phyloP scores from a whole-genome alignment of 2,329 filamentous ascomycete species.

The Fusarium duplospermum region DNA sequence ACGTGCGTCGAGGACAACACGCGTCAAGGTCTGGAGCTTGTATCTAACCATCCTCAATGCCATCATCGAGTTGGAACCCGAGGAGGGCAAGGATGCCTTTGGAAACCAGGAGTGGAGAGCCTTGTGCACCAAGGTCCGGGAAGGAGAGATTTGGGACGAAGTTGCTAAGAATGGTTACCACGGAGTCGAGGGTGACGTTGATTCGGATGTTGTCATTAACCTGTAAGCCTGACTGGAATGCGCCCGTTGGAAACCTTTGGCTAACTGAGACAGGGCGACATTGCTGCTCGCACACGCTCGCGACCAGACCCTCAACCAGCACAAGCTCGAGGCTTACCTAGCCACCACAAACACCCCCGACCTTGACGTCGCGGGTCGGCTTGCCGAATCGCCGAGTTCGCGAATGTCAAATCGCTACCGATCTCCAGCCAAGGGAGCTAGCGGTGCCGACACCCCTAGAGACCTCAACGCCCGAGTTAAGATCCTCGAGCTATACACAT shows the following conservation, averaged over 20 bases:
- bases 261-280: conserved; percentile 73
- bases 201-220: conserved; percentile 93
- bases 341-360: conserved; percentile 79
- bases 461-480: conserved; percentile 88
- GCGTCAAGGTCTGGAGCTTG: conserved; percentile 97
- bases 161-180: conserved; percentile 89
- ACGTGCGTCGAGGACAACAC: conserved; percentile 80
- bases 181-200: conserved; percentile 88
- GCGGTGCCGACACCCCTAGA: conserved; percentile 83
- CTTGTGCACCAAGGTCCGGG: conserved; percentile 84
- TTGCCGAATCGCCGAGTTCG: conserved; percentile 60
- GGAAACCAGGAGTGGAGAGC: conserved; percentile 87
- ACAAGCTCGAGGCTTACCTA: conserved; percentile 88
- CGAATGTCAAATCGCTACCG: conserved; percentile 53
- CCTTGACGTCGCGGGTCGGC: conserved; percentile 75
- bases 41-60: conserved; percentile 95
- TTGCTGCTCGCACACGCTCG: conserved; percentile 90
- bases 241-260: not conserved
- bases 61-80: conserved; percentile 86
- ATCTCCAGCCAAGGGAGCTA: conserved; percentile 61
- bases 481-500: conserved; percentile 92
- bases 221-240: conserved; percentile 65
- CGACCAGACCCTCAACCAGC: conserved; percentile 85
- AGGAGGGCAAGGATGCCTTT: conserved; percentile 91
- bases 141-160: conserved; percentile 94